Evolutionary conservation across 768 basidiomycete species (phyloP).

Genomic region (Clitopilus hobsonii): DNA sequence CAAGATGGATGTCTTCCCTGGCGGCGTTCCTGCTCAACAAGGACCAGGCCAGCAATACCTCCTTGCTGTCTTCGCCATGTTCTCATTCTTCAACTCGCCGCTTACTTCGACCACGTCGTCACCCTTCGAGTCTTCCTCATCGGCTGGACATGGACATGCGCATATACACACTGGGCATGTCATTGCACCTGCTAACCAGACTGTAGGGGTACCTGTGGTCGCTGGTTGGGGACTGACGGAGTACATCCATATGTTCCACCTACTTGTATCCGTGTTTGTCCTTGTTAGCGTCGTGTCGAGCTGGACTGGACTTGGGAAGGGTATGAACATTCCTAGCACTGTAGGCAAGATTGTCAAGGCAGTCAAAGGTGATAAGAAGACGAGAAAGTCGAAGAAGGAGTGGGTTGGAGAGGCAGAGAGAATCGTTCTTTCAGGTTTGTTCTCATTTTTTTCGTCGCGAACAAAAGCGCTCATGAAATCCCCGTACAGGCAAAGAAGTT

Average conservation of each 20-base stretch:
- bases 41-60: conserved; percentile 58
- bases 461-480: background rate
- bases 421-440: conserved; percentile 26
- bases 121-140: conserved; percentile 12
- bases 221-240: conserved; percentile 44
- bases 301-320: conserved; percentile 33
- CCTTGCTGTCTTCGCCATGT: conserved; percentile 77
- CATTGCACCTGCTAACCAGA: conserved; percentile 24
- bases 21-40: conserved; percentile 15
- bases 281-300: conserved; percentile 46
- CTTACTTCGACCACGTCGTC: conserved; percentile 42
- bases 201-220: conserved; percentile 14
- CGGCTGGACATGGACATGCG: conserved; percentile 7
- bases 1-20: conserved; percentile 6
- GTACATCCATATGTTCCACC: conserved; percentile 58
- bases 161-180: conserved; percentile 60
- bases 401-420: conserved; percentile 28
- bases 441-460: background rate
- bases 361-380: conserved; percentile 2
- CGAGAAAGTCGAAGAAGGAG: conserved; percentile 11
- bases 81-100: conserved; percentile 82
- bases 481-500: conserved; percentile 16
- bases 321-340: background rate
- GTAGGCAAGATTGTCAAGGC: background rate
- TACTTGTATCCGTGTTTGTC: conserved; percentile 60